Evolutionary conservation across 2,329 filamentous ascomycete genomes (phyloP), one percentile per base, ranked within the genome.

Genomic region (Pseudogymnoascus sp.): DNA sequence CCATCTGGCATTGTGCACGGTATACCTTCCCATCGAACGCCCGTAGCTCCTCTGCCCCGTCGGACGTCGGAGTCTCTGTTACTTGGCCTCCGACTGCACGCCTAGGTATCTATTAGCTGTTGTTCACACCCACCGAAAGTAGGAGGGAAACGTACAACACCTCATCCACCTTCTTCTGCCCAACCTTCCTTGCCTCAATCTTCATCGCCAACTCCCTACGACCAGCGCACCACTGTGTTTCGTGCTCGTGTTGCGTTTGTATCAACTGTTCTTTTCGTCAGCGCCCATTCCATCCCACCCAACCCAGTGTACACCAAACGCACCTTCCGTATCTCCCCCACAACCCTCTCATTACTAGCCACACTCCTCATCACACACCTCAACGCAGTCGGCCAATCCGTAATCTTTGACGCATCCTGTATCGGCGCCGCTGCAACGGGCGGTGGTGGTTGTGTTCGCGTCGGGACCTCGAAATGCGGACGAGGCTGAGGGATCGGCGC

Each of bases 11-110:
- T 61, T 82, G 81, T 2, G 85, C 85, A 63, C 77, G 79, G 68
- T 87, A 83, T 14, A 89, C 83, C 70, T 89, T 89, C 62, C 75
- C 73, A 67, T 88, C 85, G 70, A 85, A 88, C 18, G 77, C 76
- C 31, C 75, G 71, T 6, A 89, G 73, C 71, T 89, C 86, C 59
- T 78, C 76, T 36, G 79, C 72, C 57, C 85, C 78, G 66, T 81
- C 68, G 0, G 69, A 66, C 34, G 66, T 69, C 3, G 68, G 64
- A 12, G 62, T 71, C 7, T 70, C 70, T 31, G 71, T 64, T 18
- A 77, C 71, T 7, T 73, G 73, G 11, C 78, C 78, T 18, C 79
- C 79, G 23, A 81, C 76, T 10, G 78, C 77, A 60, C 74, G 76
- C 5, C 40, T 45, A 8, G 39, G 10, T 10, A 18, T 67, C 78